These are phyloP conservation scores for Colletotrichum neosansevieriae DNA, from an alignment of 2,329 filamentous ascomycete species.

Conservation along the genomic window DNA sequence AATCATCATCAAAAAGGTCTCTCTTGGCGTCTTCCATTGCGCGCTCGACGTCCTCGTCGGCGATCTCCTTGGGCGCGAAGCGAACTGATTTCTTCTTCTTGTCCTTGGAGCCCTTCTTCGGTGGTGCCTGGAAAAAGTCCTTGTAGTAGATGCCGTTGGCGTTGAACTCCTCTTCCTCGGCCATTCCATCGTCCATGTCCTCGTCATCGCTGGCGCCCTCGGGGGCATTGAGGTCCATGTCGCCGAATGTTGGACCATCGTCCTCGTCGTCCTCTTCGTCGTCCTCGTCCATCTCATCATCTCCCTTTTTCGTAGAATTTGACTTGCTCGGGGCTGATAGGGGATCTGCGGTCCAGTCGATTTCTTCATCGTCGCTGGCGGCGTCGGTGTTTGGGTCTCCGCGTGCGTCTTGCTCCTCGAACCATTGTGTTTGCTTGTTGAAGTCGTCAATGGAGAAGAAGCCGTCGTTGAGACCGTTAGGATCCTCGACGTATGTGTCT, in stretches of 20 bases:
- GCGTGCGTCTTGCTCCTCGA: constrained; percentile 86
- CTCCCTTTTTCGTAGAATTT: constrained; percentile 46
- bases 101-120: constrained; percentile 71
- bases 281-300: constrained; percentile 46
- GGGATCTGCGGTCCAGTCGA: constrained; percentile 90
- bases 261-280: constrained; percentile 68
- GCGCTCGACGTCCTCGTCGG: constrained; percentile 78
- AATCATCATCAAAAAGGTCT: constrained; percentile 87
- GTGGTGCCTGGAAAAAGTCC: constrained; percentile 92
- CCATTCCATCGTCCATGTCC: constrained; percentile 65
- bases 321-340: constrained; percentile 55
- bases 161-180: constrained; percentile 69
- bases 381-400: constrained; percentile 81
- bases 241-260: constrained; percentile 84
- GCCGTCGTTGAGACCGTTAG: constrained; percentile 90
- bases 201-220: constrained; percentile 78
- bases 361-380: constrained; percentile 79
- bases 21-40: constrained; percentile 89
- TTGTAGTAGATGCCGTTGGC: constrained; percentile 92
- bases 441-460: constrained; percentile 99
- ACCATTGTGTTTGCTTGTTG: constrained; percentile 91
- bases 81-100: constrained; percentile 58
- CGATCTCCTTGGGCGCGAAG: constrained; percentile 58
- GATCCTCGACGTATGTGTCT: constrained; percentile 76
- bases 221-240: constrained; percentile 79